phyloP scores from a whole-genome alignment of 2,329 filamentous ascomycete genomes.

The Cytospora leucostoma region DNA sequence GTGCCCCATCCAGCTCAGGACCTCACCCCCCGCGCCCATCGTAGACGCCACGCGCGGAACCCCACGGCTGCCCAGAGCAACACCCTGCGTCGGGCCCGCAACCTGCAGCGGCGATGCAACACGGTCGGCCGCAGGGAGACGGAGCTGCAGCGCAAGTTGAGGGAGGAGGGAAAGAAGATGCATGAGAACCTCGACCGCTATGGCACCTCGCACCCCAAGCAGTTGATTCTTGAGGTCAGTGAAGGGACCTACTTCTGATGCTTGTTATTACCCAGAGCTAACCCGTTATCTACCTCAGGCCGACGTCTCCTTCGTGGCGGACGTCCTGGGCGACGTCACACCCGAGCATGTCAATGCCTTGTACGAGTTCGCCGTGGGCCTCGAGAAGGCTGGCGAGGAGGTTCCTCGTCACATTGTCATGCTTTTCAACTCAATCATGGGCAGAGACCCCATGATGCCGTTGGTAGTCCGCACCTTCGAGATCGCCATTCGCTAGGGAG shows the following conservation, averaged over 20 bases:
- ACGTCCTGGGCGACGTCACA: not conserved
- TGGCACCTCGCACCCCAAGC: not conserved
- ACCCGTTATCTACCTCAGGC: not conserved
- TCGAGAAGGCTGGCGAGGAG: not conserved
- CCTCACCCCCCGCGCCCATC: not conserved
- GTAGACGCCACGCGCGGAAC: not conserved
- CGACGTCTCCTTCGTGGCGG: not conserved
- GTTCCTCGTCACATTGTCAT: not conserved
- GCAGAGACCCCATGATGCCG: not conserved
- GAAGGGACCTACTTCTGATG: not conserved
- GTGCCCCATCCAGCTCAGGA: not conserved
- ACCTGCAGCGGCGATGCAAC: not conserved
- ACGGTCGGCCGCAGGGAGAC: not conserved
- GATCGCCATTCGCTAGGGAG: not conserved
- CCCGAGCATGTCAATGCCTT: not conserved
- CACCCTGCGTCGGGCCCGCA: not conserved
- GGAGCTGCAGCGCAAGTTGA: not conserved
- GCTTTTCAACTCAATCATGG: not conserved
- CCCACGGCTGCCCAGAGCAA: not conserved
- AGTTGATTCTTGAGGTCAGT: not conserved
- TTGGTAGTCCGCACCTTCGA: not conserved
- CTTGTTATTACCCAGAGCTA: not conserved
- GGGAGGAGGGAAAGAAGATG: not conserved
- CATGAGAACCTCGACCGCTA: not conserved
- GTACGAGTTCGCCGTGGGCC: not conserved